Evolutionary conservation across 495 filamentous ascomycete genomes (phyloP), one percentile per base, ranked within the genome.

Genomic region (Patellaria atrata): DNA sequence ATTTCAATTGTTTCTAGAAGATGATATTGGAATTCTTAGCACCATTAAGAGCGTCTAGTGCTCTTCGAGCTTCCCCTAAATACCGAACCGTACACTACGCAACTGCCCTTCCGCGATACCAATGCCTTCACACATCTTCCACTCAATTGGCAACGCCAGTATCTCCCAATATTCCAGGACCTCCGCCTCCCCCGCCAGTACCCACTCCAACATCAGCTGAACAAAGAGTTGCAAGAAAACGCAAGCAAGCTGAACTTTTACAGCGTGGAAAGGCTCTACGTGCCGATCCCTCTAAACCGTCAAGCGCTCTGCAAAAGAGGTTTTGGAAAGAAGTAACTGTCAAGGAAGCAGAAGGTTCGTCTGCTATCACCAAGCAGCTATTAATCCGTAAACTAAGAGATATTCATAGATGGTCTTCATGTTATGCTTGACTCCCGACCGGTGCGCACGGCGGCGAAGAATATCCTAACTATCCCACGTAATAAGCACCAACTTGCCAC

Each of bases 271-370:
- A 63, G 35, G 64, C 62, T 37, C 26, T 65, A 5, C 52, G 59
- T 27, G 49, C 59, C n/a, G 50, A 50, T 24, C 44, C 56, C 2
- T 44, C 52, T 7, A 61, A 67, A 42, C 53, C 61, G 4, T 52
- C 61, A 11, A 56, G 41, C 18, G 55, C 62, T 26, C 56, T 80
- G 37, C 70, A 66, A 52, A 77, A 76, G 55, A 65, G 81, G 5
- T 89, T 91, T 54, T 93, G 84, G 83, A 83, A 78, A 50, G 65
- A 87, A 58, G 80, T 83, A 3, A 55, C 64, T 47, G 74, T 91
- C 11, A 58, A 67, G 30, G 58, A 65, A 37, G 51, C 66, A 37
- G 64, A 71, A 33, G 70, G 64, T 65, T 55, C 12, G 51, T 35
- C 17, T 25, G 14, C 19, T n/a, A 32, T 12, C 32, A n/a, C 24